Percentiles rank a stretch among this genome's conserved stretches.
Evolutionary conservation across 495 filamentous ascomycete genomes (phyloP).

Genomic region (Geoglossum glabrum): DNA sequence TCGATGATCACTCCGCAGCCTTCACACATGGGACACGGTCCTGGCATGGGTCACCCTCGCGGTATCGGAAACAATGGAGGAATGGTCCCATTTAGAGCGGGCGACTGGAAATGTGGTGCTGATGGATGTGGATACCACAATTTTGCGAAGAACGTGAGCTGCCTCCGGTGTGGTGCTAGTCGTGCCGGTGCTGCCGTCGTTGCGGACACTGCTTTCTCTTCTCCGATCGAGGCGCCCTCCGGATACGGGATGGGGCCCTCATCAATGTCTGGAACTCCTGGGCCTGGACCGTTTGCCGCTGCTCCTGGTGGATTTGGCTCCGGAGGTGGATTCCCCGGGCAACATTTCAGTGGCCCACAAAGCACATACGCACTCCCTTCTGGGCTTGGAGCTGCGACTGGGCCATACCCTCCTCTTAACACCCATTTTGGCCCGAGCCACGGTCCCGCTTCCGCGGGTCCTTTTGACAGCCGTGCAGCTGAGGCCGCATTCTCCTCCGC

Average conservation of each 20-base stretch:
- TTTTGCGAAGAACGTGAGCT: constrained; percentile 97
- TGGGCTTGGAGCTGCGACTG: constrained; percentile 55
- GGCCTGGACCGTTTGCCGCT: constrained; percentile 60
- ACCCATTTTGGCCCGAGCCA: constrained; percentile 40
- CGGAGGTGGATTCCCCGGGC: constrained; percentile 50
- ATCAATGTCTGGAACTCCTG: constrained; percentile 52
- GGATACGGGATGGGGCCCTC: constrained; percentile 45
- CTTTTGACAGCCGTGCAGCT: constrained; percentile 82
- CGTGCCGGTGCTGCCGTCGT: constrained; percentile 84
- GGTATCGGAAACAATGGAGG: constrained; percentile 60
- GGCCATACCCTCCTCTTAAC: constrained; percentile 67
- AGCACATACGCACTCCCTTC: constrained; percentile 83
- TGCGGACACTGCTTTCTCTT: constrained; percentile 80
- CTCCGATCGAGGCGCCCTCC: constrained; percentile 69
- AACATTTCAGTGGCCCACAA: constrained; percentile 73
- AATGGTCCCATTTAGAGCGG: constrained; percentile 89
- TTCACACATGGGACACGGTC: constrained; percentile 52
- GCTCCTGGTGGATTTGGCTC: constrained; percentile 49
- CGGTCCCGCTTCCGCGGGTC: constrained; percentile 61
- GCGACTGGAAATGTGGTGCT: constrained; percentile 96
- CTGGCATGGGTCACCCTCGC: constrained; percentile 47
- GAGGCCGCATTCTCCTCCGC: constrained; percentile 84
- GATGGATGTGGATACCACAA: constrained; percentile 98
- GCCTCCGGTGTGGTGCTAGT: constrained; percentile 85
- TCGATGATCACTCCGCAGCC: constrained; percentile 47